These are phyloP conservation scores for Fallopia convolvulus DNA, from an alignment of 148 eudicot species.

Conservation along the genomic window DNA sequence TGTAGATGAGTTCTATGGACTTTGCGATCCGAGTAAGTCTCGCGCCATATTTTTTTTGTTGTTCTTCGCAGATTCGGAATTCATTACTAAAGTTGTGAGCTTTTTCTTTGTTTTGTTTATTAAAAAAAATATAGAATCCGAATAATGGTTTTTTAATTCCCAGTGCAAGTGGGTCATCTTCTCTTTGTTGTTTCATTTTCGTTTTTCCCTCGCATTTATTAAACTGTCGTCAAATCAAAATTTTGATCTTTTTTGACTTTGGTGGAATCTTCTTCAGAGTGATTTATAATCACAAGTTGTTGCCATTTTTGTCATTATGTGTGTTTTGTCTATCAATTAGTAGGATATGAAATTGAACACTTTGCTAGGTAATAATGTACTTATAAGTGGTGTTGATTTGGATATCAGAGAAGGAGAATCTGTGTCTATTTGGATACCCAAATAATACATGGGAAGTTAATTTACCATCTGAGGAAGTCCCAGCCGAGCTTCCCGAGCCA, in stretches of 20 bases:
- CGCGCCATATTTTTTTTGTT: background rate
- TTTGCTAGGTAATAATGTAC: background rate
- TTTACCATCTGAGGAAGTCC: constrained; percentile 88
- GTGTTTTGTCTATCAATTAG: background rate
- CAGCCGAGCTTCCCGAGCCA: constrained; percentile 94
- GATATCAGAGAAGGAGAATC: constrained; percentile 67
- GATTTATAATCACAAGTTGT: no score
- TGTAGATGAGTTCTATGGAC: constrained; percentile 80
- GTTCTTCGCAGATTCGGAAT: background rate
- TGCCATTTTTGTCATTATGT: background rate
- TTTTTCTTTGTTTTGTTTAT: background rate
- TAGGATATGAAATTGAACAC: background rate
- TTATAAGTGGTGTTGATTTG: background rate
- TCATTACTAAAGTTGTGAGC: background rate
- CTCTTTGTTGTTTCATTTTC: background rate
- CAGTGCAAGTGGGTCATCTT: background rate
- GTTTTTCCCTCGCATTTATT: background rate
- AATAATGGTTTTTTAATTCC: background rate
- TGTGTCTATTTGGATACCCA: constrained; percentile 78
- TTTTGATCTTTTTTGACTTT: background rate
- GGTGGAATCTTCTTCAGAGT: background rate
- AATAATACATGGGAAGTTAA: constrained; percentile 78
- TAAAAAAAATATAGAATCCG: background rate
- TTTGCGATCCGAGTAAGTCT: constrained; percentile 80
- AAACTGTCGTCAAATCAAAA: background rate